Base-by-base conservation (phyloP, 148 eudicot species). In the Camellia japonica region DNA sequence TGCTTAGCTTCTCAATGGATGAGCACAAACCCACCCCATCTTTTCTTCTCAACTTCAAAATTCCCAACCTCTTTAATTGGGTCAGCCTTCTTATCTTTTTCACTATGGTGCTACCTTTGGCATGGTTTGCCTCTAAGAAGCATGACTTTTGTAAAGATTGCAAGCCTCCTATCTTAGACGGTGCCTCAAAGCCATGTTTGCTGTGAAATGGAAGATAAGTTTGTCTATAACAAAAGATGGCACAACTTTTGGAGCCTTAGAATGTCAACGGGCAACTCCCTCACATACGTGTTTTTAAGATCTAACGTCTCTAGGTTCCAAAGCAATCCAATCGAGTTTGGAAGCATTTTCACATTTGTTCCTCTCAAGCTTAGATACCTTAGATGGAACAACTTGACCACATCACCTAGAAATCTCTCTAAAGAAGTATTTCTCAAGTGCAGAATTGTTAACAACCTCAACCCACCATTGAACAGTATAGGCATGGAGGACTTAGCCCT, bases 181-280 rank as follows among this genome's bases (percentile, higher is more conserved):
- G 43, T 18, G 81, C 81, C n/a, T 19, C 73, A 49, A 77, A 56
- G 43, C 83, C 58, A 18, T 16, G 23, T 23, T 23, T 23, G 23
- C 23, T 23, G 23, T 23, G 23, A 23, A 23, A 23, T 23, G 23
- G 23, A 30, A 41, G n/a, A 9, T n/a, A 5, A 43, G 19, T 15
- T 7, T 23, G 23, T n/a, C 10, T 80, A 84, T 5, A 71, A 44
- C 18, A 71, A 38, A 14, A 84, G 83, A 72, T 76, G 68, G 41
- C 47, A 74, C 0, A 84, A 82, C 49, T 61, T 20, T 4, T 73
- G 20, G 3, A 84, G 80, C 74, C 70, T 65, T 7, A 66, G 46
- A 70, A 84, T 84, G 52, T 80, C 82, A 75, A 46, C 2, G 46
- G 82, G 85, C 78, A 83, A 61, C 60, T 73, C 66, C 0, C 46